Base-by-base conservation (phyloP, 306 rosid species). In the Vigna reflexopilosa region DNA sequence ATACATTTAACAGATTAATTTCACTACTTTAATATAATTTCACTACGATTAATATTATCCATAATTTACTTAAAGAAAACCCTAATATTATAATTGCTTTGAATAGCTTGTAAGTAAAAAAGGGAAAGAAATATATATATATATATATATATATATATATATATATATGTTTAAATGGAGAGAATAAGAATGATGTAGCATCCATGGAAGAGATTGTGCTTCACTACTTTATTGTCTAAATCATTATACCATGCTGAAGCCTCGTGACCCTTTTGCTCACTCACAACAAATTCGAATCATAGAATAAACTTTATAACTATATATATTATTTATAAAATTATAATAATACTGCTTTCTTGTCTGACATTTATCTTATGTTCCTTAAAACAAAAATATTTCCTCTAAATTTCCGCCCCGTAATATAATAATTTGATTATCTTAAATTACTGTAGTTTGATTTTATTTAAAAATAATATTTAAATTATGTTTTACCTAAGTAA, bases 291-390 rank as follows among this genome's bases (percentile, higher is more conserved):
- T 64, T 64, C 4, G 70, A 65, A 65, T 40, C 70, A 40, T 9
- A 10, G 70, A 65, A 65, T 65, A 49, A 11, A 22, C 70, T 65
- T 65, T 65, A 65, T 65, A 38, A 65, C 32, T 19, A 40, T n/a
- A 64, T 36, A 36, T 36, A 36, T 6, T 36, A 36, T 36, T 6
- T 36, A 36, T 42, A 42, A 2, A 9, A 42, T 42, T 9, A 40
- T 40, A 54, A 65, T 9, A 64, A 36, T 14, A 59, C 4, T 30
- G 4, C 32, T 30, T 30, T 30, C 4, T 30, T 30, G 32, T 30
- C 30, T 28, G 30, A 28, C 2, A 28, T 28, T 2, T 28, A 28
- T 28, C 0, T 30, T 30, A 26, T 26, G 28, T 3, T 26, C 28
- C 28, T 3, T 2, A 26, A 26, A 26, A 26, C 28, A 26, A 26